A percentile compares a stretch with the other conserved stretches of the same genome.
phyloP scores from a whole-genome alignment of 345 rosid genomes.

The Citrus glauca region DNA sequence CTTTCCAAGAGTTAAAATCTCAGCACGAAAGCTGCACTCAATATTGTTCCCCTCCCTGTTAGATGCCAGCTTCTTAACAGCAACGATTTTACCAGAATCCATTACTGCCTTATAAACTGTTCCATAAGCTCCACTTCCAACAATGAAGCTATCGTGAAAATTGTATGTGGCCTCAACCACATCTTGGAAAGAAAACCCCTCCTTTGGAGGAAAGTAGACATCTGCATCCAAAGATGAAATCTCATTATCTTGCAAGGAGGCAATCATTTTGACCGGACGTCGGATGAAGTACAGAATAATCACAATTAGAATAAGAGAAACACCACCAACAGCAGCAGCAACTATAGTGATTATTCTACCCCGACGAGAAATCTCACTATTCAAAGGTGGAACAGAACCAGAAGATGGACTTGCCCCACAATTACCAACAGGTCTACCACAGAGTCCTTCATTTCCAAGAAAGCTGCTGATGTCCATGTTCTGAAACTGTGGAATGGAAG shows the following conservation, averaged over 20 bases:
- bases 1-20: constrained; percentile 84
- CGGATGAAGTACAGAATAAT: constrained; percentile 60
- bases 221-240: constrained; percentile 43
- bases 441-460: constrained; percentile 69
- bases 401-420: constrained; percentile 45
- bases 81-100: constrained; percentile 65
- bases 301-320: constrained; percentile 67
- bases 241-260: constrained; percentile 49
- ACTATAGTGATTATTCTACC: constrained; percentile 57
- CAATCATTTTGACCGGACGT: constrained; percentile 37
- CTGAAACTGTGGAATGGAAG: constrained; percentile 50
- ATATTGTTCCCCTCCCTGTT: constrained; percentile 75
- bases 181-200: constrained; percentile 84
- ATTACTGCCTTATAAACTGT: constrained; percentile 82
- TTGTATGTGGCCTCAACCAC: constrained; percentile 69
- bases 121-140: constrained; percentile 97
- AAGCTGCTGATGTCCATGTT: constrained; percentile 60
- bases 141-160: constrained; percentile 69
- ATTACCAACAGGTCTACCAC: constrained; percentile 60
- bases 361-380: constrained; percentile 22
- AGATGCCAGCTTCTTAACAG: constrained; percentile 79
- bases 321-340: constrained; percentile 62
- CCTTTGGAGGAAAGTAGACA: constrained; percentile 77
- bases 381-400: constrained; percentile 23
- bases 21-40: constrained; percentile 86